Evolutionary conservation across 805 yeast species (phyloP).

Genomic region (Diddensiella santjacobensis): DNA sequence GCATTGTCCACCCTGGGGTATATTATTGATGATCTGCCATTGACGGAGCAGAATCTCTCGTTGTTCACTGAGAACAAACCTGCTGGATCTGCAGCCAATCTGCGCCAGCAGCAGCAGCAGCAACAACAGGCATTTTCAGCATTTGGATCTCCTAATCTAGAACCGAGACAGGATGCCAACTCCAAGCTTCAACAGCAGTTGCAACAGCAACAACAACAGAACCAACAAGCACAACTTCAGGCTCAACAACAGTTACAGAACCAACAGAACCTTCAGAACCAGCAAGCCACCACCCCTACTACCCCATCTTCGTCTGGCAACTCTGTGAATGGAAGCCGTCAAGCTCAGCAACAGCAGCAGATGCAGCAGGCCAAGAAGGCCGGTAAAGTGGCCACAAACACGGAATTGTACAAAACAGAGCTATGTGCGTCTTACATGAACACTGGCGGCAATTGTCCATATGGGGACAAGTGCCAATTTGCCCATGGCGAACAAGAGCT

Average conservation of each 20-base stretch:
- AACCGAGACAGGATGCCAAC: neutral
- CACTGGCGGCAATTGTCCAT: slow-evolving; percentile 72
- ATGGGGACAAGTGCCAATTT: slow-evolving; percentile 88
- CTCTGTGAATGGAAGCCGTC: slow-evolving; percentile 1
- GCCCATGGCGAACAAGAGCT: slow-evolving; percentile 85
- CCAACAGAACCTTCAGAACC: slow-evolving; percentile 4
- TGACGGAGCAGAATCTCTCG: slow-evolving; percentile 10
- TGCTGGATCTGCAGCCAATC: slow-evolving; percentile 18
- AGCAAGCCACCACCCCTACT: slow-evolving; percentile 6
- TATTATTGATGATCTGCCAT: slow-evolving; percentile 5
- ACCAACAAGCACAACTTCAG: too few relatives aligned
- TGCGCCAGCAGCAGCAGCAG: slow-evolving; percentile 19
- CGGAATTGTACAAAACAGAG: slow-evolving; percentile 84
- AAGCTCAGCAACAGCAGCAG: slow-evolving; percentile 1
- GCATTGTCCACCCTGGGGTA: neutral
- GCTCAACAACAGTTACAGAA: slow-evolving; percentile 6
- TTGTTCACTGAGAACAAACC: slow-evolving; percentile 9
- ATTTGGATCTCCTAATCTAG: neutral
- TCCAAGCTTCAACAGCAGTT: neutral
- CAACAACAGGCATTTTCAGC: slow-evolving; percentile 4
- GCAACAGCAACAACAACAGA: neutral
- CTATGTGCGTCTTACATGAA: slow-evolving; percentile 74
- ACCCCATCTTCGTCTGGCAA: slow-evolving; percentile 4
- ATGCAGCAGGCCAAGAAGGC: slow-evolving; percentile 30
- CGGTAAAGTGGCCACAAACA: slow-evolving; percentile 40